Base-by-base conservation (phyloP, 306 rosid species). In the Quercus aquifolioides region DNA sequence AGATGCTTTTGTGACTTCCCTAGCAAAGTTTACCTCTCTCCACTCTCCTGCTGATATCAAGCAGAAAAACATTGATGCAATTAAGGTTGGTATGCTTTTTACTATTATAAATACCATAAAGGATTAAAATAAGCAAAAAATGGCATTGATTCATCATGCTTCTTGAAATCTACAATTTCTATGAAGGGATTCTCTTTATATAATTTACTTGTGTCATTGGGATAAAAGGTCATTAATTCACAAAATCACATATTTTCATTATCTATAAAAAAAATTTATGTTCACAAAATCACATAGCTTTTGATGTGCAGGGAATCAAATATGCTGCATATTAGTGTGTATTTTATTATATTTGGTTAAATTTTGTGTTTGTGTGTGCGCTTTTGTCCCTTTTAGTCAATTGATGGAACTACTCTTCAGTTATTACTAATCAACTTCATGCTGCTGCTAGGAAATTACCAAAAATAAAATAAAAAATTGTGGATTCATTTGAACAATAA, bases 31-130 rank as follows among this genome's bases (percentile, higher is more conserved):
- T 81, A 96, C 99, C 75, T 93, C 97, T 30, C 89, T 96, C 56
- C 99, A 96, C 86, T 93, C 98, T 79, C 98, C 98, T 58, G 91
- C 99, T 60, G 99, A 91, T 80, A 96, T 96, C 88, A 96, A 93
- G 86, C 98, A 93, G 90, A 96, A 87, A 84, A 91, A 96, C 77
- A 83, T 96, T 10, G 91, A 93, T 78, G 98, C 98, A 68, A 96
- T 96, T 54, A 96, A 96, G 99, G 99, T 96, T 84, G 73, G 97
- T 87, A 70, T 71, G 64, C 68, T 77, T 6, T 67, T 20, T 71
- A 69, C 77, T 73, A 49, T 80, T 79, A 71, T 18, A 78, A 54
- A 78, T 73, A 64, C 74, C 71, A 73, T 73, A 28, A 74, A 30
- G 51, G 58, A 57, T 18, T 46, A 43, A 26, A 8, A 74, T 57